Base-by-base conservation (phyloP, 495 filamentous ascomycete genomes). In the Talaromyces nanjingensis region DNA sequence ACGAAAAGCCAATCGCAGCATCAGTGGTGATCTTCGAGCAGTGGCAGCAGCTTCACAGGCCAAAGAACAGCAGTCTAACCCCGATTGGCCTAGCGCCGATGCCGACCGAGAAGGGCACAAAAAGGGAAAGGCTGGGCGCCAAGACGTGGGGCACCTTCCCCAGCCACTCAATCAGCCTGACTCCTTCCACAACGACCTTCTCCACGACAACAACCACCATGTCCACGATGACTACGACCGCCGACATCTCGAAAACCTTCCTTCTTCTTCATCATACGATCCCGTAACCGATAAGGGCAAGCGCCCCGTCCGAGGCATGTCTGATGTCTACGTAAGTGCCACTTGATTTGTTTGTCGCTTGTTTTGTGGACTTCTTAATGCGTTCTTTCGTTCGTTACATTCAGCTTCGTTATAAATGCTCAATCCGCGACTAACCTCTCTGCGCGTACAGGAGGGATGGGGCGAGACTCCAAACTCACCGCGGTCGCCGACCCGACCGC, bases 401-500 rank as follows among this genome's bases (percentile, higher is more conserved):
- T 24, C 29, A 68, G 57, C n/a, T 61, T 52, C 55, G 54, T 65
- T 37, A 9, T 11, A 59, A 24, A 59, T 59, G 60, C 60, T 29
- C 37, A 24, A 24, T 62, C 54, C 45, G 22, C 37, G 52, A 53
- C 39, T 52, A 65, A 58, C 54, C 65, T 64, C 39, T 66, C 47
- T 24, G 16, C 29, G 49, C 61, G 62, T 64, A 62, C 75, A 96
- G 92, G 92, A 97, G 85, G 93, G 90, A 76, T 96, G 86, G 81
- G 94, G 96, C 75, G 93, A 96, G 74, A 91, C 89, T 76, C 91
- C 86, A 71, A 90, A 87, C 67, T 96, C 91, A 70, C 92, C 93
- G 68, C 88, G 87, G 72, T 98, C 96, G 68, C 94, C 94, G 59
- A 96, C 92, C 67, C 90, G 96, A 74, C 93, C 93, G 72, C 92